Evolutionary conservation across 805 yeast genomes (phyloP), one percentile per base, ranked within the genome.

Genomic region (Barnettozyma pratensis): DNA sequence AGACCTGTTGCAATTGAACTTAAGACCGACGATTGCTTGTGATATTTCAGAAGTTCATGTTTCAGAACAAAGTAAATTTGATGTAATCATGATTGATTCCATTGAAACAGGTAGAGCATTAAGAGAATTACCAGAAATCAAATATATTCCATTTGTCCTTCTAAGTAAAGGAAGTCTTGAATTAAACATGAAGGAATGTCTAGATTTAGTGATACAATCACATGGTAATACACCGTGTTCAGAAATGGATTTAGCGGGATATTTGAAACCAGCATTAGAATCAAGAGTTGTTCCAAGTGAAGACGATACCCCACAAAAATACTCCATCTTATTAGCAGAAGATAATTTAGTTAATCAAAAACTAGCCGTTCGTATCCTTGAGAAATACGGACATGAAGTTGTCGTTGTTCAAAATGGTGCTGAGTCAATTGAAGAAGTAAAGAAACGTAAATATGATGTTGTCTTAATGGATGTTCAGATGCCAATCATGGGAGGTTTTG

Each of bases 401-500:
- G 83, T 81, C 50, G 96, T 88, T 42, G 96, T 87, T 6, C 92
- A 86, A 63, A 88, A 88, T 65, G 96, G 96, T 12, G 72, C 78
- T 50, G 88, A 87, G 57, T 96, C 96, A 1, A 76, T 80, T 55
- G 87, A 87, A 51, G 91, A 90, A 1, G 81, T 87, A 41, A 73
- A 81, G 62, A 73, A 76, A 54, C 78, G 76, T 52, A 73, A 76
- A 42, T 88, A 83, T 63, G 96, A 88, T 62, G 91, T 86, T 42
- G 85, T 88, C 19, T 75, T 88, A 56, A 88, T 88, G 96, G 96
- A 88, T 69, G 96, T 88, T 41, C 96, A 88, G 65, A 88, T 88
- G 96, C 96, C 96, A 7, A 87, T 87, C 12, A 89, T 88, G 94
- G 96, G 96, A 30, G 96, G 96, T 0, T 88, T 88, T 64, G 96